These are phyloP conservation scores for Isatis tinctoria DNA, from an alignment of 345 rosid genomes.

Conservation along the genomic window DNA sequence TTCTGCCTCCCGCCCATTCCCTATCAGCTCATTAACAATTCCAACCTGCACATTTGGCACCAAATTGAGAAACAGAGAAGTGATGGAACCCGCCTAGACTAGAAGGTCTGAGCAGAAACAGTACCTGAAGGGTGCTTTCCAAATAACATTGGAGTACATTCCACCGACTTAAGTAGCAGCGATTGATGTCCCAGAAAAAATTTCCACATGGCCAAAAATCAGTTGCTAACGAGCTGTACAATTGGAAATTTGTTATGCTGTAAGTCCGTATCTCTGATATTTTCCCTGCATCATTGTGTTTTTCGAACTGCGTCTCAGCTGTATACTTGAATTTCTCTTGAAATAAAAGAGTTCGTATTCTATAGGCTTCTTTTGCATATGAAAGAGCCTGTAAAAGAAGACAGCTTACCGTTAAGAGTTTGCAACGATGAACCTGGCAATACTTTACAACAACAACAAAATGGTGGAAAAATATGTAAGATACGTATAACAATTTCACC, in stretches of 20 bases:
- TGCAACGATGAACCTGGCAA: slow-evolving; percentile 19
- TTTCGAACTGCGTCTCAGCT: slow-evolving; percentile 48
- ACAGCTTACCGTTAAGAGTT: slow-evolving; percentile 5
- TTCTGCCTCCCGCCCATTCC: slow-evolving; percentile 82
- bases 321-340: slow-evolving; percentile 64
- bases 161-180: slow-evolving; percentile 80
- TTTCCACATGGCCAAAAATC: slow-evolving; percentile 54
- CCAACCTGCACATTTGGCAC: slow-evolving; percentile 56
- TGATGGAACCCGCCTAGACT: background rate
- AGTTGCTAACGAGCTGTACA: slow-evolving; percentile 43
- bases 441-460: background rate
- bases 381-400: slow-evolving; percentile 61
- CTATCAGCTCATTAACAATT: slow-evolving; percentile 60
- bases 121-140: slow-evolving; percentile 93
- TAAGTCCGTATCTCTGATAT: slow-evolving; percentile 34
- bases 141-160: slow-evolving; percentile 76
- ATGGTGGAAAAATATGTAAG: background rate
- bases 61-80: slow-evolving; percentile 9
- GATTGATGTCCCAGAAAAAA: slow-evolving; percentile 40
- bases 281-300: slow-evolving; percentile 41
- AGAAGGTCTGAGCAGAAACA: slow-evolving; percentile 23
- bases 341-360: slow-evolving; percentile 64
- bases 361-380: slow-evolving; percentile 75
- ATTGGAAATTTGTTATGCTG: slow-evolving; percentile 42
- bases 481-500: slow-evolving; percentile 44